Base-by-base conservation (phyloP, 441 rosid species). In the Corymbia calophylla region DNA sequence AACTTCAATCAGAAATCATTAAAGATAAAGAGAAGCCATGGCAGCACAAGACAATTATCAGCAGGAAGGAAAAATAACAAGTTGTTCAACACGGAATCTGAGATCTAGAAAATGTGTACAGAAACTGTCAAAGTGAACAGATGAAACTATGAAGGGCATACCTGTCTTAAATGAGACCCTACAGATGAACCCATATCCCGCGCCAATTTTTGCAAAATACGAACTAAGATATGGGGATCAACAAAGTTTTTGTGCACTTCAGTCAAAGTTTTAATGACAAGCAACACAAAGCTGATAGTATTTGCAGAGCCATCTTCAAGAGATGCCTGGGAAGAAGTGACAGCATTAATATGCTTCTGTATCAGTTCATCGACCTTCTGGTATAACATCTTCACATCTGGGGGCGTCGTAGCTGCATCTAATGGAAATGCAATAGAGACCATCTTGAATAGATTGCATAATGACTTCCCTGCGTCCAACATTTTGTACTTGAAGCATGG, bases 391-490 rank as follows among this genome's bases (percentile, higher is more conserved):
- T 96, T 97, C 92, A 97, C 94, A 90, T 97, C 99, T 88, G 92
- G 91, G 35, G 97, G 98, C 39, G 97, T 95, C 88, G 87, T 93
- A 87, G 95, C 92, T 51, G 92, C 96, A 91, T 97, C 98, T 86
- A 94, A 93, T 86, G 99, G 99, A 94, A 95, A 98, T 90, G 99
- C 97, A 70, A 92, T 91, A 90, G 96, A 95, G 88, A 97, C 97
- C 98, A 98, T 98, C 95, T 97, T 98, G 96, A 98, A 90, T 92
- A 98, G 94, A 89, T 96, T 95, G 94, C 99, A 98, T 91, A 98
- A 91, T 87, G 99, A 96, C 94, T 95, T 96, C 89, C 99, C 99
- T 88, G 99, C 95, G 91, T 98, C 99, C 89, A 96, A 89, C 99
- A 96, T 95, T 94, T 96, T 98, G 94, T 95, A 93, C 92, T 98